These are phyloP conservation scores for Calvatia gigantea DNA, from an alignment of 768 basidiomycete genomes.

Conservation along the genomic window DNA sequence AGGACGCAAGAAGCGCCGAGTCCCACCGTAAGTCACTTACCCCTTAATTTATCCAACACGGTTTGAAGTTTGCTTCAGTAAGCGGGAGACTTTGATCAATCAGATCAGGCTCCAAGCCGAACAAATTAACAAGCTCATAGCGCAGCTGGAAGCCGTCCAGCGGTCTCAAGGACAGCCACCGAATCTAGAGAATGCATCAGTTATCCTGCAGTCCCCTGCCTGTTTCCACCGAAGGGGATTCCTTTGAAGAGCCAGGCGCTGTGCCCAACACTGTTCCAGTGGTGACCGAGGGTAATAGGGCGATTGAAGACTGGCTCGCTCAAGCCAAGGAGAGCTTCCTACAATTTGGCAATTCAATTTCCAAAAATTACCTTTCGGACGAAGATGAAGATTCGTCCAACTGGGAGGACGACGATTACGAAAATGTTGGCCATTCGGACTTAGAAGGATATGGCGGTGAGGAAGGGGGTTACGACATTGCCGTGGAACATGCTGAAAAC, in stretches of 20 bases:
- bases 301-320: slow-evolving; percentile 73
- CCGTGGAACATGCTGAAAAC: slow-evolving; percentile 40
- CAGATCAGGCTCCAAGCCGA: slow-evolving; percentile 73
- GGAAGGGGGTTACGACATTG: slow-evolving; percentile 35
- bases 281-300: slow-evolving; percentile 35
- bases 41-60: background rate
- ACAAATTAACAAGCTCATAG: slow-evolving; percentile 70
- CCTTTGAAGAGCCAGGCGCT: slow-evolving; percentile 25
- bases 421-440: slow-evolving; percentile 29
- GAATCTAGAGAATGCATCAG: slow-evolving; percentile 24
- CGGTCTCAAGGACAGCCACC: slow-evolving; percentile 17
- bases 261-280: slow-evolving; percentile 16
- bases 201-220: slow-evolving; percentile 33
- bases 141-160: slow-evolving; percentile 47
- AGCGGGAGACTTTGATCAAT: slow-evolving; percentile 76
- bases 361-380: slow-evolving; percentile 46
- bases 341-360: slow-evolving; percentile 59
- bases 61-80: slow-evolving; percentile 38
- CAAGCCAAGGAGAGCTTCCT: slow-evolving; percentile 65
- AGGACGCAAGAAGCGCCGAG: slow-evolving; percentile 78
- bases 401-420: slow-evolving; percentile 39
- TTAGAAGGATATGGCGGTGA: slow-evolving; percentile 26
- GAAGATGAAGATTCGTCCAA: slow-evolving; percentile 42
- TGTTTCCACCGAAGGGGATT: slow-evolving; percentile 30
- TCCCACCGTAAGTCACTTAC: slow-evolving; percentile 60